Percentiles rank a stretch among this genome's conserved stretches.
Conservation (phyloP, 2,329 filamentous ascomycete species). For the Colletotrichum musae region DNA sequence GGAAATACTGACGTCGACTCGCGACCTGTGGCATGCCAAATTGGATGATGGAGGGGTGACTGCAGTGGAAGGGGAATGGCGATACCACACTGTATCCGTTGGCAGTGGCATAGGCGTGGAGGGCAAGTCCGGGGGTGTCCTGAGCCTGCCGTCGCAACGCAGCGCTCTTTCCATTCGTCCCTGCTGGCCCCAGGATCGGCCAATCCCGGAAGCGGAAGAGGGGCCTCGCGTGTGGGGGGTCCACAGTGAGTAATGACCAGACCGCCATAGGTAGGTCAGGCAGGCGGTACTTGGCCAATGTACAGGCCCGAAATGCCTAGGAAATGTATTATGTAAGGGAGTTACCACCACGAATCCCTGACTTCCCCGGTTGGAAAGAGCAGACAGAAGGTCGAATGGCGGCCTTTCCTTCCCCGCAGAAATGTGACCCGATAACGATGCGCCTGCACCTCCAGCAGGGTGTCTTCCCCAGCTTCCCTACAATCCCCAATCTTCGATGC, state of each 20-base stretch:
- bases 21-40: constrained; percentile 30
- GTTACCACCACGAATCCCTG: background rate
- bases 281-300: background rate
- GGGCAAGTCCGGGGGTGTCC: constrained; percentile 16
- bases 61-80: constrained; percentile 26
- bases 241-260: constrained; percentile 34
- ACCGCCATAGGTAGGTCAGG: constrained; percentile 13
- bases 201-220: constrained; percentile 33
- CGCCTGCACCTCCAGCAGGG: background rate
- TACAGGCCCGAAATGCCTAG: background rate
- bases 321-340: too few species aligned
- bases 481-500: background rate
- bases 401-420: constrained; percentile 14
- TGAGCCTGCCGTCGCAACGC: background rate
- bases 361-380: background rate
- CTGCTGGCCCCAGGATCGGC: constrained; percentile 20
- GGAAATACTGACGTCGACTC: constrained; percentile 35
- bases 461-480: too few species aligned
- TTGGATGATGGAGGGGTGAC: constrained; percentile 30
- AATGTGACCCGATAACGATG: background rate
- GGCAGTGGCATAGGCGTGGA: background rate
- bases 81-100: background rate
- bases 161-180: constrained; percentile 5
- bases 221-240: background rate
- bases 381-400: background rate